Evolutionary conservation across 1,284 basidiomycete genomes (phyloP), one percentile per base, ranked within the genome.

Genomic region (Cystobasidium pallidum): DNA sequence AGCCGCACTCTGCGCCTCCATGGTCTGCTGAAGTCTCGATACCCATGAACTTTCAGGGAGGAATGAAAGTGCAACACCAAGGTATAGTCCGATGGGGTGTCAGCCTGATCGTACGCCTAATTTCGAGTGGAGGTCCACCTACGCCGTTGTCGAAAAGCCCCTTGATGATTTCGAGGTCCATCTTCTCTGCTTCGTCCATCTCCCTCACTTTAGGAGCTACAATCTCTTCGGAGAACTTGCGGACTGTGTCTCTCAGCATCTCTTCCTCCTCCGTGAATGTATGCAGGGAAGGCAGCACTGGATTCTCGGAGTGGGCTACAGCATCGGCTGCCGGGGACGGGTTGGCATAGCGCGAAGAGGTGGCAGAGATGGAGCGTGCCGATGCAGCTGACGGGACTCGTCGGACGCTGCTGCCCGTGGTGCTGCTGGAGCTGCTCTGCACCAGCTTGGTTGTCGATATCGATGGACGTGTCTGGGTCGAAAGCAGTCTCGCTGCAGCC

Each of bases 131-230:
- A 4, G n/a, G n/a, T 17, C 3, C 13, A 83, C 89, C 77, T 80
- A 97, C 92, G 36, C 95, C 95, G 83, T 97, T 92, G 73, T 97
- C 93, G 76, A 97, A 99, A 24, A 98, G 86, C 0, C 89, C 92
- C 79, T 91, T 86, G 80, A 99, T 92, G 78, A 99, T 83, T 1
- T 83, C 84, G 0, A 91, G 88, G 81, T 97, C 93, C 96, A 99
- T 99, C 78, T 84, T 84, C 82, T 99, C 96, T 66, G 89, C 89
- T 84, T 99, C 95, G 81, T 99, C 95, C 96, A 99, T 99, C 79
- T 94, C 91, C 49, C 89, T 87, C 68, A 97, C 94, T 80, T 88
- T 91, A 55, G 96, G 95, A 11, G 83, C 90, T 26, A 99, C 87
- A 39, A 95, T 88, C 70, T 98, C 93, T 73, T 87, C 84, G 0